Evolutionary conservation across 345 rosid species (phyloP), one percentile per base, ranked within the genome.

Genomic region (Hirschfeldia incana): DNA sequence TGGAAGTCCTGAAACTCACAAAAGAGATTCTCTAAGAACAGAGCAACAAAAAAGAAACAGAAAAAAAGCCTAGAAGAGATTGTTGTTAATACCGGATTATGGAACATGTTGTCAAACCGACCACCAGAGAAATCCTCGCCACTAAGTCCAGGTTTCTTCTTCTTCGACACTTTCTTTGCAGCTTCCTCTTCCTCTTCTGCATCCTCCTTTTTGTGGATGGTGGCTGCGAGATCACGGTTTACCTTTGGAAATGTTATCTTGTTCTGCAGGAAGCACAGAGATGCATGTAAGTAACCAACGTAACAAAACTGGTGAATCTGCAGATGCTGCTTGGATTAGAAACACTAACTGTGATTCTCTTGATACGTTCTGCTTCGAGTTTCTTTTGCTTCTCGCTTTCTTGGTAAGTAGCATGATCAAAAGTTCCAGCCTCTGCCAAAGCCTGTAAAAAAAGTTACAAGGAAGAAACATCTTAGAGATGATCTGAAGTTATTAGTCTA

Each of bases 291-390:
- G 66, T 63, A 63, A 37, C 67, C 71, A 60, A 60, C 51, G 26
- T 46, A 71, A 21, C 5, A 59, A 63, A 46, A 16, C 8, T 26
- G 9, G 21, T 33, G 46, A 33, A 70, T 32, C 34, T 59, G 76
- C 16, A 61, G 11, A 67, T 67, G 21, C 42, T 51, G 51, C n/a
- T 65, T n/a, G 65, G 69, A 16, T 32, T 59, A 16, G 10, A 67
- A 80, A 75, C 59, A 85, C 87, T 79, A 16, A 94, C 98, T 75
- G 98, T 89, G 76, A 94, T 94, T 83, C 97, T 84, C 77, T 84
- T 77, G 32, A 75, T 71, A 61, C 85, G 86, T 9, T 78, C 69
- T 3, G 70, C 84, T 79, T 94, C 97, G 44, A 88, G 64, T 83
- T 87, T 89, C 84, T 88, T 87, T 81, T 81, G 86, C 75, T 89